Evolutionary conservation across 805 yeast genomes (phyloP), one percentile per base, ranked within the genome.

Genomic region (Kluyveromyces aestuarii): DNA sequence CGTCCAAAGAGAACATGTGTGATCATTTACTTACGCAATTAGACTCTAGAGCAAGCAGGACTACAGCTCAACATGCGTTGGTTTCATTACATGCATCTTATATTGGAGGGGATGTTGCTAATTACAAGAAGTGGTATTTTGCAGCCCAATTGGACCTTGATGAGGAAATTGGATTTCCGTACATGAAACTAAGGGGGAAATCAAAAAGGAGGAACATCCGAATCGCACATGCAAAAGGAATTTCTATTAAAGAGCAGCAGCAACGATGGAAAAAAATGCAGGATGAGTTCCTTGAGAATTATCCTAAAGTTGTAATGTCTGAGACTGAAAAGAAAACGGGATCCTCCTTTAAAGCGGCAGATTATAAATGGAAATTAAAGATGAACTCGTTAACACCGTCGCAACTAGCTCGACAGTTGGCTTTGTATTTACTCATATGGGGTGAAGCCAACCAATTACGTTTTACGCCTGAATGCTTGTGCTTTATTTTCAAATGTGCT

Each of bases 41-140:
- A 50, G 96, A 91, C 58, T 90, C 97, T 8, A 77, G 96, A 50
- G 77, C 96, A 0, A 79, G 95, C 51, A 76, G 98, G 52, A 79
- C 83, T 75, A 66, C 81, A 1, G 85, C 96, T 3, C 64, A 71
- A 36, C 75, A 70, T 49, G 97, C 97, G 0, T 70, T 91, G 49
- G 60, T 81, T 2, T 78, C 91, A 0, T 67, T 91, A 35, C 98
- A 91, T 67, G 82, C 88, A 1, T 95, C 90, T 52, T 91, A 91
- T 66, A 87, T 91, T 52, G 97, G 96, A 0, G 97, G 98, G 16
- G 87, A 82, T 45, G 72, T 81, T 51, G 78, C 97, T 3, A 91
- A 91, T 67, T 91, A 82, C 67, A 78, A 83, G 60, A 88, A 86
- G 66, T 91, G 98, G 98, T 88, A 81, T 64, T 86, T 90, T 67